A percentile compares a stretch with the other conserved stretches of the same genome.
phyloP scores from a whole-genome alignment of 352 stramenopile genomes.

The Pythium sukuiense region DNA sequence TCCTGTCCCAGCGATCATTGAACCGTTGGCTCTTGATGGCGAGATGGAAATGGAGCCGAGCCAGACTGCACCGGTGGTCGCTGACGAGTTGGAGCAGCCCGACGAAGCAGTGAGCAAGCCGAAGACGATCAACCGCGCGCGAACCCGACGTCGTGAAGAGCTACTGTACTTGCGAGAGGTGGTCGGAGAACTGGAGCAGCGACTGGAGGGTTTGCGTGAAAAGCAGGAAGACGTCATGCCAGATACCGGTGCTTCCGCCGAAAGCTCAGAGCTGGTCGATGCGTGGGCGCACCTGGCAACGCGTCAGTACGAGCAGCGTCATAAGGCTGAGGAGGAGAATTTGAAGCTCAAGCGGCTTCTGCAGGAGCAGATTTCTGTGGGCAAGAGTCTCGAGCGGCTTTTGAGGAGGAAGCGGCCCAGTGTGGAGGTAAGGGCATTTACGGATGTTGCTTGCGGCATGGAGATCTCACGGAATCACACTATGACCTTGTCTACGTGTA shows the following conservation, averaged over 20 bases:
- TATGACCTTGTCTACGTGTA: too few relatives aligned
- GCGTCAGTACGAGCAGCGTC: conserved; percentile 15
- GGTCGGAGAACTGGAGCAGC: not conserved
- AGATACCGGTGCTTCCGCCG: not conserved
- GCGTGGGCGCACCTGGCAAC: conserved; percentile 17
- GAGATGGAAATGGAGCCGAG: not conserved
- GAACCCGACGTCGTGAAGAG: too few relatives aligned
- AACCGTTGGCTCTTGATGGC: too few relatives aligned
- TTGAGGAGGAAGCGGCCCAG: conserved; percentile 11
- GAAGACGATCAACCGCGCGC: too few relatives aligned
- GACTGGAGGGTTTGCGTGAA: not conserved
- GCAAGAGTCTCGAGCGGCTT: conserved; percentile 19
- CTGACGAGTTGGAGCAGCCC: too few relatives aligned
- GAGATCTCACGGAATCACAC: not conserved
- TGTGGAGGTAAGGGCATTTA: conserved; percentile 1
- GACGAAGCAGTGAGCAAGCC: too few relatives aligned
- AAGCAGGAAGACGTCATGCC: too few relatives aligned
- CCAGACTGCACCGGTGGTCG: too few relatives aligned
- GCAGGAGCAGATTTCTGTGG: conserved; percentile 21
- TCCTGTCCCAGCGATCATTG: too few relatives aligned
- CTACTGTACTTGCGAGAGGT: too few relatives aligned
- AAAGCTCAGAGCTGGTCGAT: not conserved
- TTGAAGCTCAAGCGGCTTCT: conserved; percentile 11
- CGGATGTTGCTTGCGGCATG: not conserved
- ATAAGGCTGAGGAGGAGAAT: conserved; percentile 17